A percentile compares a stretch with the other conserved stretches of the same genome.
Conservation (phyloP, 352 stramenopile species). For the Pythium apleroticum region DNA sequence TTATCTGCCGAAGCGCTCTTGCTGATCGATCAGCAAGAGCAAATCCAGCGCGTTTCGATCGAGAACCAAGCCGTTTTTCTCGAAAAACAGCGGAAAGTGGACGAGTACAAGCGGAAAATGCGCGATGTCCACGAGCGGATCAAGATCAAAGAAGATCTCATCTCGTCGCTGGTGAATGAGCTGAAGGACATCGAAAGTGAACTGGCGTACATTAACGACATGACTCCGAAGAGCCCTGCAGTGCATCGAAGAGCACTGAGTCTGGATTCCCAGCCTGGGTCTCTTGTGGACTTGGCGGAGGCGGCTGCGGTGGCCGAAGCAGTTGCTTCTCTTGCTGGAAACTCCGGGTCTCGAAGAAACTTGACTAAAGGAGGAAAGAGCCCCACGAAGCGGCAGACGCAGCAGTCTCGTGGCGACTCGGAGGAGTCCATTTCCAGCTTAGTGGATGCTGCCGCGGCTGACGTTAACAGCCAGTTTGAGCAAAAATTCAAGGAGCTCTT, state of each 20-base stretch:
- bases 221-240: constrained; percentile 12
- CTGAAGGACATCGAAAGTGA: constrained; percentile 63
- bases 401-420: neutral
- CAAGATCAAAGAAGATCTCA: constrained; percentile 46
- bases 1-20: constrained; percentile 16
- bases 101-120: constrained; percentile 44
- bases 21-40: constrained; percentile 26
- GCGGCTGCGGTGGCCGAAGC: neutral
- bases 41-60: constrained; percentile 8
- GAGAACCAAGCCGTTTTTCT: constrained; percentile 28
- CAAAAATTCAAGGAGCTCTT: constrained; percentile 54
- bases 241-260: constrained; percentile 18
- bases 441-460: constrained; percentile 19
- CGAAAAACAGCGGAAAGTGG: constrained; percentile 40
- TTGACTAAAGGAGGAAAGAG: neutral
- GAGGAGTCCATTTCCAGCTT: constrained; percentile 18
- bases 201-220: constrained; percentile 47
- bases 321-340: neutral
- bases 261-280: constrained; percentile 16
- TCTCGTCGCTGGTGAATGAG: constrained; percentile 52
- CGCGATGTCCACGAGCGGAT: constrained; percentile 52
- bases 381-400: neutral
- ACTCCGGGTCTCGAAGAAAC: neutral
- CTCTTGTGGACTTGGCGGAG: neutral
- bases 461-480: constrained; percentile 27